Base-by-base conservation (phyloP, 768 basidiomycete species). In the Trametes meyenii region DNA sequence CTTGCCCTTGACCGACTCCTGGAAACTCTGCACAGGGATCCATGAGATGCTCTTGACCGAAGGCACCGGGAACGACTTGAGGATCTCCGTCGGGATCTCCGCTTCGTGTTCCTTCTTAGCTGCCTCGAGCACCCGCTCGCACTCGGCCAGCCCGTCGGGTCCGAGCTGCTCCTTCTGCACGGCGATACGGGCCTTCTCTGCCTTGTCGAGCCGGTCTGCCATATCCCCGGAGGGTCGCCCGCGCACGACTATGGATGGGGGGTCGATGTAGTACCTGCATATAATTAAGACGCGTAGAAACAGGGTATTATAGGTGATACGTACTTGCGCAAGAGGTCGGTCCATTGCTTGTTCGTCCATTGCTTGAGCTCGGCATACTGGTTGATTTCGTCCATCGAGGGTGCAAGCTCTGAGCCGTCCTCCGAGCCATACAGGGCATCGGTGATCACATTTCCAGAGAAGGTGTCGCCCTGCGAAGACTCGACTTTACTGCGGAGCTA, bases 1-100 rank as follows among this genome's bases (percentile, higher is more conserved):
- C 49, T 84, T 77, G 14, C 83, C 83, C 42, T 71, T 74, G 42
- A 86, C 87, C 21, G 75, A 75, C 70, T 93, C 88, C 72, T 90
- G 89, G 39, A 77, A 72, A 29, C 80, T 88, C 66, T 86, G 78
- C 14, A 87, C 85, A 2, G 90, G 87, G 58, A 98, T 94, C 94
- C 96, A 98, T 7, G 89, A 86, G 66, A 99, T 96, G 60, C 84
- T 89, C 71, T 89, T 88, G 40, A 96, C 92, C 67, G 91, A 85
- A 0, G 96, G 96, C 26, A 98, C 86, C n/a, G 89, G 89, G 81
- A 98, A 98, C 14, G 83, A 79, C 2, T 86, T 89, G 36, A 99
- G 74, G 61, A 98, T 81, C 24, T 92, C 86, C 14, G 79, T 76
- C 2, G 97, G 96, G 43, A 98, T 94, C 14, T 88, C 85, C 61